Evolutionary conservation across 805 yeast genomes (phyloP), one percentile per base, ranked within the genome.

Genomic region (Yamadazyma akitaensis): DNA sequence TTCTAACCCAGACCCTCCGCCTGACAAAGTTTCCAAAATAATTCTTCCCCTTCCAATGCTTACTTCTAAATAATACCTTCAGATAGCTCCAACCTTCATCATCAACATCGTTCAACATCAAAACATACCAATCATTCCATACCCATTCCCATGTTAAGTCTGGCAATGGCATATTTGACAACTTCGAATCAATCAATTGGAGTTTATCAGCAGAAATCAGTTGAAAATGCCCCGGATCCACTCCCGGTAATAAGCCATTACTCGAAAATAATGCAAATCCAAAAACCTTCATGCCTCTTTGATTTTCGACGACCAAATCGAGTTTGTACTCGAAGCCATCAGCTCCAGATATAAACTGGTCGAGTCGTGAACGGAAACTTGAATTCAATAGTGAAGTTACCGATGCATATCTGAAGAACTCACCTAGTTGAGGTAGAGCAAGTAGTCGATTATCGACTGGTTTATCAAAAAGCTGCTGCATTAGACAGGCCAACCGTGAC

Each of bases 51-150:
- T 81, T 79, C 96, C 96, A 87, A 36, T 57, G 53, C 39, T 62
- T 58, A 17, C 77, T 65, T 9, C 67, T 61, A 56, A 76, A 76
- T 49, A 82, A 77, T 19, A 73, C 53, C 64, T 77, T 68, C 47
- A 85, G 73, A 57, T 87, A 88, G 28, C 75, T 60, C 96, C 96
- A 87, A n/a, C 96, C 96, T 57, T 84, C 86, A 55, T 85, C 91
- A 61, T 87, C 96, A 17, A 80, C 85, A 57, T 85, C 89, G 35
- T 69, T 66, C 37, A 72, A 61, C 92, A 88, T 84, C 48, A 83
- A 72, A 2, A 85, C 83, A 55, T 81, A 83, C 95, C 95, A 87
- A 45, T 73, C 68, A 12, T 71, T 71, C 89, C 90, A 84, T 9
- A 59, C 59, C 90, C 90, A 84, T 45, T 62, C 57, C 90, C 89